Evolutionary conservation across 73 alveolate species (phyloP).

Genomic region (Durusdinium trenchii): DNA sequence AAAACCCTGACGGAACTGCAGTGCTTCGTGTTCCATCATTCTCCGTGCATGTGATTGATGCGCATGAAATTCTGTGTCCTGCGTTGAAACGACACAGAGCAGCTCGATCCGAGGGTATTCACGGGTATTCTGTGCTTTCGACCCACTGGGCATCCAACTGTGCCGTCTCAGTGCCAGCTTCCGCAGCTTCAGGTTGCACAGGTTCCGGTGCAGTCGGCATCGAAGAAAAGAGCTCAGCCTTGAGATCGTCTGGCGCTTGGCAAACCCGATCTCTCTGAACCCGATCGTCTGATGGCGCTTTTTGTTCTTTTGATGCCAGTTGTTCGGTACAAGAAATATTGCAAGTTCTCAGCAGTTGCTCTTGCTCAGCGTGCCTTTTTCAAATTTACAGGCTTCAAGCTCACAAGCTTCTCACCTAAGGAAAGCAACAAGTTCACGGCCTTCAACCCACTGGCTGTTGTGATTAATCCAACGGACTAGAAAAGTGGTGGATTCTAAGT

Average conservation of each 20-base stretch:
- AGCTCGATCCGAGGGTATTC: too few species aligned
- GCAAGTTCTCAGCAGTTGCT: neutral
- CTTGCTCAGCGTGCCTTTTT: neutral
- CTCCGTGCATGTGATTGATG: too few species aligned
- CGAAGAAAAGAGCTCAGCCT: constrained; percentile 63
- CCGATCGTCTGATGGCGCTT: too few species aligned
- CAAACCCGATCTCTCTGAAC: too few species aligned
- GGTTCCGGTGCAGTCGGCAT: constrained; percentile 33
- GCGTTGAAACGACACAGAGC: too few species aligned
- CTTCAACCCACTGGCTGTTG: neutral
- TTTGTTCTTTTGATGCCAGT: too few species aligned
- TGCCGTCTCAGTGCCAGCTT: neutral
- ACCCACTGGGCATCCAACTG: neutral
- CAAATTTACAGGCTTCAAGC: constrained; percentile 76
- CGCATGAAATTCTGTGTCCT: too few species aligned
- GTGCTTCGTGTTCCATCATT: too few species aligned
- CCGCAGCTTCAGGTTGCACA: neutral
- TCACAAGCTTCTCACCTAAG: constrained; percentile 80
- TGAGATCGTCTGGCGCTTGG: too few species aligned
- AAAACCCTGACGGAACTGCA: too few species aligned
- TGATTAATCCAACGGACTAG: neutral
- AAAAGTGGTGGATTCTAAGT: neutral
- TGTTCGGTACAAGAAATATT: neutral
- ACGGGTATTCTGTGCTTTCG: too few species aligned
- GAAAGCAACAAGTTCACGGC: neutral